A percentile compares a stretch with the other conserved stretches of the same genome.
Conservation (phyloP, 108 stramenopile species). For the Cyclotella kingstonii region DNA sequence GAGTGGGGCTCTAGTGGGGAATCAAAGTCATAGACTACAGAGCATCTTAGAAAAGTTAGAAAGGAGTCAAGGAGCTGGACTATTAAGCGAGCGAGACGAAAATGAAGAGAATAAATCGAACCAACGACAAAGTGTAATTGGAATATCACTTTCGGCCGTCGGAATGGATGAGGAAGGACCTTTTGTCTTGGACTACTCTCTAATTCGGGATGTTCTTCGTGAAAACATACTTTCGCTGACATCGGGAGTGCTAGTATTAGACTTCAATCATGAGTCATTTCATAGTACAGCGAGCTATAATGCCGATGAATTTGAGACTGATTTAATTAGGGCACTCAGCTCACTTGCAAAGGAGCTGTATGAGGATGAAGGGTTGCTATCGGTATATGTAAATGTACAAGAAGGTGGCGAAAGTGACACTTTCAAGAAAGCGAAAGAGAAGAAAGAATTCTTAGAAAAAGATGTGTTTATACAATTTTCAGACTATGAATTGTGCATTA, state of each 20-base stretch:
- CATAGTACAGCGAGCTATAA: constrained; percentile 3
- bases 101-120: constrained; percentile 5
- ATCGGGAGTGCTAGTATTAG: constrained; percentile 62
- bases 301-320: constrained; percentile 33
- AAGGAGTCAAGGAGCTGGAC: constrained; percentile 33
- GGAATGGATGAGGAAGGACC: constrained; percentile 46
- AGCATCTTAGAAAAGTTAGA: constrained; percentile 26
- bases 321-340: constrained; percentile 30
- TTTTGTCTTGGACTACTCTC: constrained; percentile 28
- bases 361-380: constrained; percentile 50
- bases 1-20: constrained; percentile 26
- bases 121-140: constrained; percentile 9
- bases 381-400: constrained; percentile 78
- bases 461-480: constrained; percentile 63
- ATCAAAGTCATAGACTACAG: constrained; percentile 4
- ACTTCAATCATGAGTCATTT: constrained; percentile 52
- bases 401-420: constrained; percentile 26
- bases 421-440: constrained; percentile 25
- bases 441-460: constrained; percentile 53
- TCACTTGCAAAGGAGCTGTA: constrained; percentile 54
- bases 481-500: constrained; percentile 85
- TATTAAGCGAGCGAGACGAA: constrained; percentile 29
- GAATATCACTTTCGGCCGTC: constrained; percentile 37
- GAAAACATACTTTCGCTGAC: constrained; percentile 22
- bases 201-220: constrained; percentile 30